Conservation (phyloP, 2,329 filamentous ascomycete genomes). For the Apiospora saccharicola region DNA sequence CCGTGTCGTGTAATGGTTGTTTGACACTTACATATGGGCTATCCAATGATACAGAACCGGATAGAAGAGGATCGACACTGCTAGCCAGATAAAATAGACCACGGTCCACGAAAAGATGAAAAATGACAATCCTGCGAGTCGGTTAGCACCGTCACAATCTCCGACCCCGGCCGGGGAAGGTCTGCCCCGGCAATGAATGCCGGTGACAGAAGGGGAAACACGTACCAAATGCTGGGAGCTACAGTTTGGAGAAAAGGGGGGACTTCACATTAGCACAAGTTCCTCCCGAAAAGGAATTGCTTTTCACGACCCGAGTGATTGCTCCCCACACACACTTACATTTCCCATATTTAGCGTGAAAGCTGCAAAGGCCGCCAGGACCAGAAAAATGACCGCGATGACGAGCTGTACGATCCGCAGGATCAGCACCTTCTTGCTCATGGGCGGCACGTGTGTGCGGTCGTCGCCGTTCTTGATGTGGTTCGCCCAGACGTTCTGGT, state of each 20-base stretch:
- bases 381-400: neutral
- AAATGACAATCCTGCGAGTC: neutral
- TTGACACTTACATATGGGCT: conserved; percentile 18
- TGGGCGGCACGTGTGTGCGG: conserved; percentile 3
- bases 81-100: conserved; percentile 15
- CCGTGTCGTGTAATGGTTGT: neutral
- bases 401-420: conserved; percentile 3
- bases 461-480: conserved; percentile 20
- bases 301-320: neutral
- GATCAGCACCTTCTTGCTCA: neutral
- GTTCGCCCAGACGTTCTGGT: conserved; percentile 10
- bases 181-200: neutral
- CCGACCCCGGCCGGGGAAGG: neutral
- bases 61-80: neutral
- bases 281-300: neutral
- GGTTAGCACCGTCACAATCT: neutral
- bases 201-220: neutral
- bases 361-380: conserved; percentile 19
- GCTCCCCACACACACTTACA: neutral
- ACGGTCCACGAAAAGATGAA: conserved; percentile 22
- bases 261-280: neutral
- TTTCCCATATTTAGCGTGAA: conserved; percentile 17
- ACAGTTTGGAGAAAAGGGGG: neutral
- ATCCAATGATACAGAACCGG: conserved; percentile 20
- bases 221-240: conserved; percentile 23